Evolutionary conservation across 768 basidiomycete species (phyloP).

Genomic region (Leccinum fibrillosum): DNA sequence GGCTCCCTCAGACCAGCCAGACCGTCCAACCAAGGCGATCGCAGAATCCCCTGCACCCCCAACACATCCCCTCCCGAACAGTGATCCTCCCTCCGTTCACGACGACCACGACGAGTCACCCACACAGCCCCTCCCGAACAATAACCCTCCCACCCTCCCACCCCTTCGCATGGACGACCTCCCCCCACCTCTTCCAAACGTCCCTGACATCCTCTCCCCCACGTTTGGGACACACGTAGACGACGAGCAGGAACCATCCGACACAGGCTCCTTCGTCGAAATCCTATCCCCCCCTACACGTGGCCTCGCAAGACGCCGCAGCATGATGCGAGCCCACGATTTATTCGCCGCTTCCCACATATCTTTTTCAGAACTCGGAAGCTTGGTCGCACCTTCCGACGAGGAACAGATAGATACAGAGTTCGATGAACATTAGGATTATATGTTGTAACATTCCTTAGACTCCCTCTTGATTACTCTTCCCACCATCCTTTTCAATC

Average conservation of each 20-base stretch:
- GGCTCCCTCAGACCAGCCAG: background rate
- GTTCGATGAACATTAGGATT: background rate
- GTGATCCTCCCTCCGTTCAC: no score
- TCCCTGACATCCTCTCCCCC: conserved; percentile 1
- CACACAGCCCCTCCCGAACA: background rate
- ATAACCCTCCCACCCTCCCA: background rate
- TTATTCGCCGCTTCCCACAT: conserved; percentile 25
- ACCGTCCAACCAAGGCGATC: no score
- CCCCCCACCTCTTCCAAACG: conserved; percentile 6
- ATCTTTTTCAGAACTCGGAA: conserved; percentile 27
- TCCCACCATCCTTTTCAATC: background rate
- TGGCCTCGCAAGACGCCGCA: conserved; percentile 11
- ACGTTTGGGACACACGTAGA: background rate
- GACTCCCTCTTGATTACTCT: background rate
- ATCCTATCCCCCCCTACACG: conserved; percentile 21
- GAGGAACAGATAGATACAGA: background rate
- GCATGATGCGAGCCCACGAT: conserved; percentile 21
- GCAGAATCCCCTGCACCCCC: no score
- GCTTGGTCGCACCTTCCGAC: conserved; percentile 12
- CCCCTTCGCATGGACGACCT: conserved; percentile 9
- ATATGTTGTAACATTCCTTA: background rate
- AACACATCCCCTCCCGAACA: no score
- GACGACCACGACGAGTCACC: background rate
- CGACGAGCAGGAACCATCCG: background rate
- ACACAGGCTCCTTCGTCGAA: conserved; percentile 14